Base-by-base conservation (phyloP, 2,329 filamentous ascomycete species). In the Penicillium frequentans region DNA sequence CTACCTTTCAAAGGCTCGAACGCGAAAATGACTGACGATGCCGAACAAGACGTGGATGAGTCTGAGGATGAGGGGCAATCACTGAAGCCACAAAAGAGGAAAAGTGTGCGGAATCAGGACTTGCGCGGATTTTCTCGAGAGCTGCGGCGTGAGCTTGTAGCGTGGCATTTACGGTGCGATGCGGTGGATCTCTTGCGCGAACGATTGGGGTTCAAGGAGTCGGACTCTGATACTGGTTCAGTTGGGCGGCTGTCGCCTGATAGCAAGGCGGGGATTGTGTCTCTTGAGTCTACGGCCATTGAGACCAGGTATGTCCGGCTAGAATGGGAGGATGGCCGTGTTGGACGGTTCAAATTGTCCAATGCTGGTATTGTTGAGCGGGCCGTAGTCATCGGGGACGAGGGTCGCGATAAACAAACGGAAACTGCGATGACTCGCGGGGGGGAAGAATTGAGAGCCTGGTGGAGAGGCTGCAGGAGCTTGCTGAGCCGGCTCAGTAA, bases 241-340 rank as follows among this genome's bases (percentile, higher is more conserved):
- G 56, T 61, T 9, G 59, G 54, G 23, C 56, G 64, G 43, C 27
- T 63, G 23, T 64, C 58, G 24, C 57, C 56, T 21, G 63, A 64
- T 19, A 67, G 68, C 29, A 63, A 66, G 7, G 62, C 71, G 16
- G 73, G 71, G 9, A 70, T 80, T 58, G 61, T 68, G 1, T 72
- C 72, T 19, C 52, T 80, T 42, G 59, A 64, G 19, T 55, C 72
- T 4, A 73, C 70, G 3, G 66, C 74, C 13, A 50, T 75, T 31
- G 78, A 80, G 60, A 69, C 74, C 16, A 67, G 72, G 35, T 77
- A 78, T 67, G 66, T 78, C 26, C 71, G 76, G 11, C 46, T 80
- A 16, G 72, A 78, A 57, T 80, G 77, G 77, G 65, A 64, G 13
- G 76, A 79, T 65, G 77, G 75, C 5, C 71, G 73, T 5, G 72